A percentile compares a stretch with the other conserved stretches of the same genome.
These are phyloP conservation scores for Stachybotrys elegans DNA, from an alignment of 2,329 filamentous ascomycete genomes.

Conservation along the genomic window DNA sequence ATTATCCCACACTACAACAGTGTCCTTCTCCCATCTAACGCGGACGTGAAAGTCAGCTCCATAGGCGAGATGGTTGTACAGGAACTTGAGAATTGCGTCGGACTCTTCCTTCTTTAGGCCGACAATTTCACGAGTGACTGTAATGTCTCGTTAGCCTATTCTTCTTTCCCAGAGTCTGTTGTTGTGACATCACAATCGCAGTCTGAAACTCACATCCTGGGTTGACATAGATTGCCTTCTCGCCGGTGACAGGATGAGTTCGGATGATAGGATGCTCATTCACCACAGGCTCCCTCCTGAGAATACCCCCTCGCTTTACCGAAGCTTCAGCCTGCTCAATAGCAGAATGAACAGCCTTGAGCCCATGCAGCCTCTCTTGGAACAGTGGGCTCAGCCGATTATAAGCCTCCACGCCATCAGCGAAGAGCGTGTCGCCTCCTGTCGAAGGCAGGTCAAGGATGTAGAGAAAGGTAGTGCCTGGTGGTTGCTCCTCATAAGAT, in stretches of 20 bases:
- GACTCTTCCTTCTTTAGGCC: slow-evolving; percentile 85
- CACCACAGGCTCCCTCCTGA: slow-evolving; percentile 69
- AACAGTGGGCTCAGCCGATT: slow-evolving; percentile 74
- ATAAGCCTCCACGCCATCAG: slow-evolving; percentile 76
- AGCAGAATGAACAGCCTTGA: slow-evolving; percentile 77
- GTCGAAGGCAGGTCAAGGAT: slow-evolving; percentile 74
- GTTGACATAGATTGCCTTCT: slow-evolving; percentile 81
- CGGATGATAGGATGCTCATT: slow-evolving; percentile 73
- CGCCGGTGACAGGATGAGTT: slow-evolving; percentile 78
- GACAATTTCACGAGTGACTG: slow-evolving; percentile 74
- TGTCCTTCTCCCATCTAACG: slow-evolving; percentile 73
- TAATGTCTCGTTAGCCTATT: too few species aligned
- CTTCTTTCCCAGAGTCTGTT: too few species aligned
- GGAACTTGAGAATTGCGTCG: slow-evolving; percentile 67
- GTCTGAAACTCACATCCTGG: slow-evolving; percentile 69
- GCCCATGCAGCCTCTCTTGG: slow-evolving; percentile 72
- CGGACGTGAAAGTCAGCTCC: slow-evolving; percentile 65
- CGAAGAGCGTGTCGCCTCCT: slow-evolving; percentile 83
- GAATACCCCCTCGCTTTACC: slow-evolving; percentile 61
- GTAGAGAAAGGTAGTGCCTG: slow-evolving; percentile 86
- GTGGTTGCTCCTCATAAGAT: slow-evolving; percentile 82
- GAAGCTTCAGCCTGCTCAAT: slow-evolving; percentile 73
- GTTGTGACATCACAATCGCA: neutral
- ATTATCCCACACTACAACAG: slow-evolving; percentile 85
- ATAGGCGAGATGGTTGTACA: slow-evolving; percentile 50